Conservation (phyloP, 1,284 basidiomycete genomes). For the Ceratobasidium papillatum region DNA sequence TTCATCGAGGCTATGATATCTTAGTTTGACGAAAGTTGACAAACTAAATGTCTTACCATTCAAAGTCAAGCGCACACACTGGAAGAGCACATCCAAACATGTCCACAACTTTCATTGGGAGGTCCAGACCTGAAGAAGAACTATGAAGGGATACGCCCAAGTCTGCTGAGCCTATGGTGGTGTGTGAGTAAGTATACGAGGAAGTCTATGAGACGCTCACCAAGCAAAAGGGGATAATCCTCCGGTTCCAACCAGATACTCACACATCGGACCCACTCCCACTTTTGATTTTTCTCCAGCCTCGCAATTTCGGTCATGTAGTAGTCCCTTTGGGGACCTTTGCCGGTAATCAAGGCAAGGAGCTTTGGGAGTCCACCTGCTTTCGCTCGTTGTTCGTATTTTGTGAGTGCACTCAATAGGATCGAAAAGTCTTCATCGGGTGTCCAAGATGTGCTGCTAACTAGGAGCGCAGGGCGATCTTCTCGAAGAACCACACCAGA, state of each 20-base stretch:
- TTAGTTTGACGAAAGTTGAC: neutral
- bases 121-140: constrained; percentile 88
- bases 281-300: constrained; percentile 65
- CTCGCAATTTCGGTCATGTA: constrained; percentile 75
- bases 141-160: constrained; percentile 91
- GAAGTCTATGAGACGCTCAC: constrained; percentile 53
- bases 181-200: neutral
- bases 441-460: constrained; percentile 97
- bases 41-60: constrained; percentile 64
- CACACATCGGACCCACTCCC: constrained; percentile 84
- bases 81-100: constrained; percentile 98
- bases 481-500: constrained; percentile 56
- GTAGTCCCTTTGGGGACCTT: constrained; percentile 77
- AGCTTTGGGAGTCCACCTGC: constrained; percentile 69
- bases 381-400: constrained; percentile 72
- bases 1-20: constrained; percentile 76
- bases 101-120: constrained; percentile 99
- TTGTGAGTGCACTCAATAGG: constrained; percentile 73
- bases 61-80: constrained; percentile 89
- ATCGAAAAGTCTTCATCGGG: constrained; percentile 95
- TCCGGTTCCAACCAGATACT: constrained; percentile 88
- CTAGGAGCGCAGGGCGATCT: constrained; percentile 84
- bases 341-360: constrained; percentile 89
- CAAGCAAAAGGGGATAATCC: constrained; percentile 87
- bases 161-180: constrained; percentile 80